Base-by-base conservation (phyloP, 164 flowering plant genomes). In the Dillenia suffruticosa region DNA sequence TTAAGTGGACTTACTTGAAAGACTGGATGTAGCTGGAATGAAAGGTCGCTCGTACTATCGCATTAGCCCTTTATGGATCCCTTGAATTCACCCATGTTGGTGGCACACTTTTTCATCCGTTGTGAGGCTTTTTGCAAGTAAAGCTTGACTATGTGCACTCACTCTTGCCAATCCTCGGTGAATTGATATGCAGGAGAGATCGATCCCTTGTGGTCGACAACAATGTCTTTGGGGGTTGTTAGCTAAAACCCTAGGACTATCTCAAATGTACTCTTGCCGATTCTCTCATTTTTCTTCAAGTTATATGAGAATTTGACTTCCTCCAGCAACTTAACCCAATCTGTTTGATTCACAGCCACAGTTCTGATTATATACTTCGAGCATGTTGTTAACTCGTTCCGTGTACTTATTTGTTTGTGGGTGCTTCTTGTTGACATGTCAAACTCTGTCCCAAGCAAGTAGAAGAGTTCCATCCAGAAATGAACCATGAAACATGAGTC, bases 81-180 rank as follows among this genome's bases (percentile, higher is more conserved):
- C 40, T 1, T 3, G 26, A 24, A 24, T 24, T 24, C 26, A 3
- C 26, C 26, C 26, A 24, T 24, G 26, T 24, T 24, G 26, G 26
- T 24, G n/a, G n/a, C 62, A 14, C 16, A 22, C 22, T 48, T 48
- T 47, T 49, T 61, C 62, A 61, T 61, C 13, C 22, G 5, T 47
- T 61, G 15, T 9, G 14, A 9, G 9, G 64, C 64, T 12, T 50
- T 50, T 19, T 51, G 46, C 10, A 49, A 22, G 22, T 12, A 50
- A 1, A 15, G 8, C 17, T 51, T 59, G 8, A 26, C 56, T 9
- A 61, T n/a, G 5, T 50, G 2, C 9, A 22, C 7, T 43, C 12
- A 8, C 45, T 61, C 64, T 51, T 61, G 49, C 56, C 56, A 61
- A 26, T 61, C 64, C 46, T 61, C 49, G 10, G 47, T 48, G 43